phyloP scores from a whole-genome alignment of 139 green algal species.

The Chlamydomonas eustigma region DNA sequence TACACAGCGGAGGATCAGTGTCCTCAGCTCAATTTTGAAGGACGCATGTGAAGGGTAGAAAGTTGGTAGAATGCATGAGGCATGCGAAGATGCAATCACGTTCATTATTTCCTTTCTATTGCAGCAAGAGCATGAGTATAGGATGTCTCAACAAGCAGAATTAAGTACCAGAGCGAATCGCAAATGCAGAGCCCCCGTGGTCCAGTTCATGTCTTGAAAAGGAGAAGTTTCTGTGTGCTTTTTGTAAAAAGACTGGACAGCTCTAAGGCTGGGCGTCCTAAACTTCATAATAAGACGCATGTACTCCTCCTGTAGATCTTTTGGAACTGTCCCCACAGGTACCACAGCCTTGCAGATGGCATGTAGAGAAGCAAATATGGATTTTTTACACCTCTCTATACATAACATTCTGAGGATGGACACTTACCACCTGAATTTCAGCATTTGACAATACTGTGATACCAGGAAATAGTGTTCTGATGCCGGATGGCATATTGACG shows the following conservation, averaged over 20 bases:
- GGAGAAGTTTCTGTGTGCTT: constrained; percentile 52
- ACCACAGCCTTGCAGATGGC: constrained; percentile 56
- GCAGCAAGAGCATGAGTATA: background rate
- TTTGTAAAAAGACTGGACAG: constrained; percentile 20
- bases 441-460: constrained; percentile 57
- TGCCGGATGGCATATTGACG: background rate
- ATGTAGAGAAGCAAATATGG: background rate
- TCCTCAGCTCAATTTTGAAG: too few species aligned
- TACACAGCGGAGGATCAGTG: too few species aligned
- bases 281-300: constrained; percentile 47
- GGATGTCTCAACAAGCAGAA: background rate
- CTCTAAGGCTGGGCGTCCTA: constrained; percentile 23
- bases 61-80: too few species aligned
- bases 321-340: constrained; percentile 58
- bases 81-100: too few species aligned
- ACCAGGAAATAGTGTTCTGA: constrained; percentile 52
- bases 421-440: constrained; percentile 69
- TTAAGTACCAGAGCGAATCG: constrained; percentile 56
- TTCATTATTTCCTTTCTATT: background rate
- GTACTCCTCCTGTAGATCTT: constrained; percentile 57
- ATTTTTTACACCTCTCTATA: too few species aligned
- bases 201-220: constrained; percentile 72
- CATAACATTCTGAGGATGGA: background rate
- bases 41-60: too few species aligned
- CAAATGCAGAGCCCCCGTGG: constrained; percentile 68